Evolutionary conservation across 2,329 filamentous ascomycete genomes (phyloP).

Genomic region (Hypoxylon sp.): DNA sequence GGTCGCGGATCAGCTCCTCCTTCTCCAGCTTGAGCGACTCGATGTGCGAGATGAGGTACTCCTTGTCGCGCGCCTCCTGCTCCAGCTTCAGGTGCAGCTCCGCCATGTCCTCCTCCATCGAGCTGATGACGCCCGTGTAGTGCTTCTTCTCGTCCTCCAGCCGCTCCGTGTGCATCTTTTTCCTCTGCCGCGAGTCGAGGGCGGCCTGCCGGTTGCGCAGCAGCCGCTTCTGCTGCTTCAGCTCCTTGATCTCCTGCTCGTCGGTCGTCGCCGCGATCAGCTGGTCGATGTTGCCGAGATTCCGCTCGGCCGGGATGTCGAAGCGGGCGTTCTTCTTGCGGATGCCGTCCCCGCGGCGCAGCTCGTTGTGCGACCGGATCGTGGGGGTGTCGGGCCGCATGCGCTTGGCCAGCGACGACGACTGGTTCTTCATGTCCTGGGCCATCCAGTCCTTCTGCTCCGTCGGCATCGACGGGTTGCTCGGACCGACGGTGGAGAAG

Average conservation of each 20-base stretch:
- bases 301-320: conserved; percentile 93
- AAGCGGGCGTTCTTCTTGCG: conserved; percentile 99
- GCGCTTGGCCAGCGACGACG: conserved; percentile 62
- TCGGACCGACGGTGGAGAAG: conserved; percentile 59
- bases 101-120: conserved; percentile 79
- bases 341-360: conserved; percentile 84
- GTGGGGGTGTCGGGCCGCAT: conserved; percentile 73
- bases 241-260: conserved; percentile 94
- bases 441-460: conserved; percentile 67
- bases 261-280: conserved; percentile 88
- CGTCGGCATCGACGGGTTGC: conserved; percentile 60
- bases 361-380: conserved; percentile 77
- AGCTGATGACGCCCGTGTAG: conserved; percentile 76
- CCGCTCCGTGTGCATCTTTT: conserved; percentile 97
- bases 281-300: conserved; percentile 92
- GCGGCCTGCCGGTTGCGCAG: conserved; percentile 95
- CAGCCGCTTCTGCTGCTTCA: conserved; percentile 97
- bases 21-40: conserved; percentile 83
- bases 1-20: conserved; percentile 85
- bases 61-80: conserved; percentile 75
- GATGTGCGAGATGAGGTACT: conserved; percentile 77
- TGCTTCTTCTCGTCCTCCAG: conserved; percentile 97
- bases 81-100: conserved; percentile 74
- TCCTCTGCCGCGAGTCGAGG: conserved; percentile 94
- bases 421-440: conserved; percentile 58